phyloP scores from a whole-genome alignment of 1,139 yeast species.

The Suhomyces bribrorum region DNA sequence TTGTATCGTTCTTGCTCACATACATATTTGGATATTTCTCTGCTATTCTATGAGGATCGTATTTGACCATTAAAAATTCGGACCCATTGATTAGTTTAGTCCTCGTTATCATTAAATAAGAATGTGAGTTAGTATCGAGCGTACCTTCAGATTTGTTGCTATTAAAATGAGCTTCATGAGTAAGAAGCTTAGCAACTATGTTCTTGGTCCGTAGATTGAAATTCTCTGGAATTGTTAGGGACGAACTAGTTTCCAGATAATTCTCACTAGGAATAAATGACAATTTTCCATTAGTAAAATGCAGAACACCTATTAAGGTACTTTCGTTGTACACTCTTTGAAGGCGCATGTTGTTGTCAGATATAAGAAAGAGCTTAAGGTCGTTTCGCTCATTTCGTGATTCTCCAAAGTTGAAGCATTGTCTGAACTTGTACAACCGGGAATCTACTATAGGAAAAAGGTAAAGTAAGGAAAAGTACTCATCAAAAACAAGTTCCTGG shows the following conservation, averaged over 20 bases:
- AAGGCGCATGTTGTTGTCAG: background rate
- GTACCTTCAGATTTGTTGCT: too few relatives aligned
- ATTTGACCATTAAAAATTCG: constrained; percentile 17
- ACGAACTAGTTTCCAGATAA: background rate
- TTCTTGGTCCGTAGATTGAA: constrained; percentile 14
- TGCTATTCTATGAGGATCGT: constrained; percentile 8
- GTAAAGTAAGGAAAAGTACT: constrained; percentile 26
- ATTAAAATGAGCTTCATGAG: too few relatives aligned
- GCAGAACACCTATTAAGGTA: background rate
- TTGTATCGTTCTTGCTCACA: constrained; percentile 4
- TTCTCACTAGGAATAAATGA: background rate
- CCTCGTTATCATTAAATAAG: constrained; percentile 3
- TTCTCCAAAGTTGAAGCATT: constrained; percentile 27
- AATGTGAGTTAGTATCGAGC: background rate
- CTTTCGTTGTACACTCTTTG: background rate
- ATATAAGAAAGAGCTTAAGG: background rate
- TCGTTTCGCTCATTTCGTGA: constrained; percentile 5
- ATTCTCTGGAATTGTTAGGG: constrained; percentile 8
- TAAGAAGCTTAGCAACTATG: constrained; percentile 14
- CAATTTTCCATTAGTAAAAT: background rate
- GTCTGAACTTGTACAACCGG: constrained; percentile 21
- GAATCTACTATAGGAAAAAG: constrained; percentile 28
- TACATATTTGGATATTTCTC: constrained; percentile 5
- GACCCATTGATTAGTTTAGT: constrained; percentile 13
- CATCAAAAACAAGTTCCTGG: constrained; percentile 20